phyloP scores from a whole-genome alignment of 1,284 basidiomycete species.

The Apiotrichum siamense region DNA sequence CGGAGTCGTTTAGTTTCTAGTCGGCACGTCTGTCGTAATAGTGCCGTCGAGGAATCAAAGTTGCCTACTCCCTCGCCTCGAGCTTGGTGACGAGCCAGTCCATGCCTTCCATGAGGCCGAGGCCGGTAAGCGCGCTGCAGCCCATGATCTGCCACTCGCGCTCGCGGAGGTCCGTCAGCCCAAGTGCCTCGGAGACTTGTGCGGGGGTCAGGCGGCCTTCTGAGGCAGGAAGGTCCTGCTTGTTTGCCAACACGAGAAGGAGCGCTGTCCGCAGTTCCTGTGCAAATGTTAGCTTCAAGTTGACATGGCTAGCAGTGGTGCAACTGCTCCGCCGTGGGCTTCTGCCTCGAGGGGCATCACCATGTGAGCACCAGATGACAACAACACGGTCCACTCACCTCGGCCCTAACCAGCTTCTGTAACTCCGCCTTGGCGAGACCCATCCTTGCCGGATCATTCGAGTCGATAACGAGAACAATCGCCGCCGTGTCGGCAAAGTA shows the following conservation, averaged over 20 bases:
- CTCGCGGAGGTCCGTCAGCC: slow-evolving; percentile 49
- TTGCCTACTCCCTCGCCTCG: background rate
- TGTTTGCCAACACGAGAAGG: slow-evolving; percentile 52
- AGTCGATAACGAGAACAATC: slow-evolving; percentile 52
- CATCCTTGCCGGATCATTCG: slow-evolving; percentile 49
- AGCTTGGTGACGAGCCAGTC: slow-evolving; percentile 46
- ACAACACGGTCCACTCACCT: slow-evolving; percentile 30
- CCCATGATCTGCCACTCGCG: slow-evolving; percentile 54
- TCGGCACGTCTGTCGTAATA: too few relatives aligned
- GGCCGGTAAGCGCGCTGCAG: slow-evolving; percentile 49
- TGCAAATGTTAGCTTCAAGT: background rate
- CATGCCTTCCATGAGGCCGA: slow-evolving; percentile 45
- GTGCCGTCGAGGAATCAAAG: too few relatives aligned
- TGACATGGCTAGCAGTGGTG: too few relatives aligned
- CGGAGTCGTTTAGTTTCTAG: too few relatives aligned
- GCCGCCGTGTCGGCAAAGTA: slow-evolving; percentile 49
- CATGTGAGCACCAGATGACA: background rate
- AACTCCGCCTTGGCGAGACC: slow-evolving; percentile 49
- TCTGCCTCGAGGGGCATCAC: too few relatives aligned
- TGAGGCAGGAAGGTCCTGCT: slow-evolving; percentile 50
- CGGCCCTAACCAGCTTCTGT: slow-evolving; percentile 42
- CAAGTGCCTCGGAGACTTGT: slow-evolving; percentile 50
- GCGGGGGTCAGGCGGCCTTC: slow-evolving; percentile 47
- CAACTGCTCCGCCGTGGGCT: too few relatives aligned
- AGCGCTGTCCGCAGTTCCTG: slow-evolving; percentile 46